Conservation (phyloP, 768 basidiomycete species). For the Pleurotus sapidus region DNA sequence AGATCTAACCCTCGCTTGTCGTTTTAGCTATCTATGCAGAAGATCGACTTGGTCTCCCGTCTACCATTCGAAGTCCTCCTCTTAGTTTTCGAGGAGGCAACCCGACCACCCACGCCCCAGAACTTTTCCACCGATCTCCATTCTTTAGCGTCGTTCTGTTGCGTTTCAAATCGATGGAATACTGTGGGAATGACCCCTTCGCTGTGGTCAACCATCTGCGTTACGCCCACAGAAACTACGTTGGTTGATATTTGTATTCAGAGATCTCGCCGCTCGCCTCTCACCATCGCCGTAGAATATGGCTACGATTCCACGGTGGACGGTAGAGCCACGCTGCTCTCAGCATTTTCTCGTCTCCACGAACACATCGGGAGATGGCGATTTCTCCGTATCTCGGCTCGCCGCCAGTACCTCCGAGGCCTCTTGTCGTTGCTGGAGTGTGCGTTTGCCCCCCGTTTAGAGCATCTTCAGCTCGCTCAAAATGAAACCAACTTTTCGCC, state of each 20-base stretch:
- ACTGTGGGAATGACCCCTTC: background rate
- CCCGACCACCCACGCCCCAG: background rate
- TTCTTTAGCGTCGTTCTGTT: background rate
- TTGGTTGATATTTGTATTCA: background rate
- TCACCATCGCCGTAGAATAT: background rate
- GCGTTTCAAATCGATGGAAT: constrained; percentile 4
- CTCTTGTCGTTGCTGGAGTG: background rate
- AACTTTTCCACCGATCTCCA: background rate
- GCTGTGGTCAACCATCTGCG: background rate
- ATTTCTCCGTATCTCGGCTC: constrained; percentile 1
- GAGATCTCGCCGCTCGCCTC: background rate
- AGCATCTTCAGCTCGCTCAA: constrained; percentile 1
- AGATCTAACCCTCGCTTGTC: no score
- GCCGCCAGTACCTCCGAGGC: background rate
- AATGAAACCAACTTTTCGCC: constrained; percentile 1
- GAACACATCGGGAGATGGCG: background rate
- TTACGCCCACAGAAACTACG: background rate
- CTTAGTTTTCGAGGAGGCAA: background rate
- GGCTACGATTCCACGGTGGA: background rate
- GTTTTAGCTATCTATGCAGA: no score
- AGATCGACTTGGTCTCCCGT: background rate
- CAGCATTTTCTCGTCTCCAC: background rate
- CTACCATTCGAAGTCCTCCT: constrained; percentile 3
- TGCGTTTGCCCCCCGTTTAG: background rate
- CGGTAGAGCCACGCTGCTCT: background rate